Percentiles rank a stretch among this genome's conserved stretches.
These are phyloP conservation scores for Mikania micrantha DNA, from an alignment of 129 eudicot species.

Conservation along the genomic window DNA sequence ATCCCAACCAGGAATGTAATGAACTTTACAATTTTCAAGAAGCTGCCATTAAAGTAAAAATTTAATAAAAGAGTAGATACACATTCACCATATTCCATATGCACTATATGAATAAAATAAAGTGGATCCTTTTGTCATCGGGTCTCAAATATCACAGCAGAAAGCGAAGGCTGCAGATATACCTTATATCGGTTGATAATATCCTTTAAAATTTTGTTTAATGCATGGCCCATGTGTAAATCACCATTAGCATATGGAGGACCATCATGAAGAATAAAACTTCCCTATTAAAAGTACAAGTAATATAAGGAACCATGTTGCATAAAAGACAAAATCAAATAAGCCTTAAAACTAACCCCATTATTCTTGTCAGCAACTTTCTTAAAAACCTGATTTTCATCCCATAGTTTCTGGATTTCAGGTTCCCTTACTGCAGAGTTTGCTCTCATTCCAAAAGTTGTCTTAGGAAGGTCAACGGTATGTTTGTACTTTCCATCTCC, in stretches of 20 bases:
- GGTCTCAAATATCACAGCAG: neutral
- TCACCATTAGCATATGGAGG: slow-evolving; percentile 99
- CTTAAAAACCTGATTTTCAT: slow-evolving; percentile 83
- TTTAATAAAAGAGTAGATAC: neutral
- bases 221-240: slow-evolving; percentile 97
- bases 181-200: slow-evolving; percentile 97
- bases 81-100: neutral
- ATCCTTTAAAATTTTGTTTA: slow-evolving; percentile 92
- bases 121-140: neutral
- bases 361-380: slow-evolving; percentile 65
- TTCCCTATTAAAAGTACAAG: slow-evolving; percentile 46
- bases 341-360: slow-evolving; percentile 53
- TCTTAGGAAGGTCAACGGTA: slow-evolving; percentile 84
- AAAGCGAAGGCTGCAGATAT: slow-evolving; percentile 4
- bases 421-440: slow-evolving; percentile 88
- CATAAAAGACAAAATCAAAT: neutral
- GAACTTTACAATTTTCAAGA: slow-evolving; percentile 79
- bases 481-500: slow-evolving; percentile 93
- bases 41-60: slow-evolving; percentile 51
- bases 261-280: slow-evolving; percentile 90
- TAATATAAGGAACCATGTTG: slow-evolving; percentile 18
- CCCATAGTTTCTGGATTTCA: slow-evolving; percentile 96
- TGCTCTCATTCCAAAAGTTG: slow-evolving; percentile 79
- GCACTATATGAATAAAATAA: neutral
- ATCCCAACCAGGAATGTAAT: slow-evolving; percentile 97